Evolutionary conservation across 441 rosid species (phyloP).

Genomic region (Pelargonium cotyledonis): DNA sequence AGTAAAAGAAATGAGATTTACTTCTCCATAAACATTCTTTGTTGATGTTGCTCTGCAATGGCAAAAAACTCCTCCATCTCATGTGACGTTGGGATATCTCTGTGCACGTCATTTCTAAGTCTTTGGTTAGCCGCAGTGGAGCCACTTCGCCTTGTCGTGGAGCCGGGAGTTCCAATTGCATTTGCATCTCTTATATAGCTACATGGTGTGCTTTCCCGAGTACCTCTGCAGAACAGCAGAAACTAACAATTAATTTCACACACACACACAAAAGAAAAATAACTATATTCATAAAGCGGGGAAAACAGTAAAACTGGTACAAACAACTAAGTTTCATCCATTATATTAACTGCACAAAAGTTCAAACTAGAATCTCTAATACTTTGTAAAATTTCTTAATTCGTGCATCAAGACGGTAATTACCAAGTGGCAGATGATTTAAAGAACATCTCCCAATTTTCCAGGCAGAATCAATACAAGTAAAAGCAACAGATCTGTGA

Average conservation of each 20-base stretch:
- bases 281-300: too few relatives aligned
- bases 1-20: conserved; percentile 19
- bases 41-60: conserved; percentile 45
- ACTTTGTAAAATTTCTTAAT: not conserved
- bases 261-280: too few relatives aligned
- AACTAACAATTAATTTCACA: not conserved
- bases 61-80: conserved; percentile 60
- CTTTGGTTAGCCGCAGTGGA: conserved; percentile 22
- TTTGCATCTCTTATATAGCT: conserved; percentile 34
- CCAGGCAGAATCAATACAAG: not conserved
- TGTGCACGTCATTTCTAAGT: conserved; percentile 18
- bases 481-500: conserved; percentile 17
- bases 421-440: not conserved
- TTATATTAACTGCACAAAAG: not conserved
- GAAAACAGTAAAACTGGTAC: not conserved
- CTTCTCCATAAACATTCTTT: conserved; percentile 46
- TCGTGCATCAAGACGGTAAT: not conserved
- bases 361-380: not conserved
- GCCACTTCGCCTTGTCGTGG: conserved; percentile 36
- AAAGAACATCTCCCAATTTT: not conserved
- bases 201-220: conserved; percentile 57
- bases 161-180: conserved; percentile 33
- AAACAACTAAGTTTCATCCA: not conserved
- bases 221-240: conserved; percentile 30
- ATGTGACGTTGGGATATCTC: conserved; percentile 27